These are phyloP conservation scores for Coemansia sp. DNA, from an alignment of 192 early-diverging fungal species.

Conservation along the genomic window DNA sequence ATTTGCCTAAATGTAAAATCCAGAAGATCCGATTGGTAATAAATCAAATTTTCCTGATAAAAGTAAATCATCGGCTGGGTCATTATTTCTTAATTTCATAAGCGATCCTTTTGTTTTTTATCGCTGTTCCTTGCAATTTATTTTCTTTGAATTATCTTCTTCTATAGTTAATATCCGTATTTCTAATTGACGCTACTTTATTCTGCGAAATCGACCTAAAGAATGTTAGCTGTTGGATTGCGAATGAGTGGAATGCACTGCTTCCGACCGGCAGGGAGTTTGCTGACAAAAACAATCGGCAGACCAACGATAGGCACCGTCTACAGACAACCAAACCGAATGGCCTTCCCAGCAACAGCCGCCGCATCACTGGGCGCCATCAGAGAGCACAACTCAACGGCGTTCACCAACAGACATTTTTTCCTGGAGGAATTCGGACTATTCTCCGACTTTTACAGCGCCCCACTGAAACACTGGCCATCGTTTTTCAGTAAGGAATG, in stretches of 20 bases:
- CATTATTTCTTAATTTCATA: no score
- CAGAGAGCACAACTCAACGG: conserved; percentile 15
- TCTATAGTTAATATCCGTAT: background rate
- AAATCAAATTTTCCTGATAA: no score
- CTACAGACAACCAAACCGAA: no score
- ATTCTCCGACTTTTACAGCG: conserved; percentile 16
- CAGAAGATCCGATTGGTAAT: no score
- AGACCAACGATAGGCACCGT: background rate
- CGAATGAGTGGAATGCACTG: conserved; percentile 14
- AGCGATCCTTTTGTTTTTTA: background rate
- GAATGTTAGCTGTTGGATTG: conserved; percentile 29
- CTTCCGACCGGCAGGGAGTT: no score
- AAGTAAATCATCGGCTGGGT: no score
- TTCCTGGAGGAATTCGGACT: conserved; percentile 40
- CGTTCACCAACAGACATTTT: conserved; percentile 24
- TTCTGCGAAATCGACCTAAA: background rate
- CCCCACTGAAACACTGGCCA: conserved; percentile 17
- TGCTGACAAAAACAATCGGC: no score
- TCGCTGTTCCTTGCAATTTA: background rate
- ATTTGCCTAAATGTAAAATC: no score
- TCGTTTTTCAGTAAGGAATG: conserved; percentile 19
- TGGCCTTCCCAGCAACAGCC: background rate
- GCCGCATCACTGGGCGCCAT: background rate
- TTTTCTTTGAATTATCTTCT: background rate
- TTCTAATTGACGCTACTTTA: background rate